Conservation (phyloP, 345 rosid species). For the Isatis tinctoria region DNA sequence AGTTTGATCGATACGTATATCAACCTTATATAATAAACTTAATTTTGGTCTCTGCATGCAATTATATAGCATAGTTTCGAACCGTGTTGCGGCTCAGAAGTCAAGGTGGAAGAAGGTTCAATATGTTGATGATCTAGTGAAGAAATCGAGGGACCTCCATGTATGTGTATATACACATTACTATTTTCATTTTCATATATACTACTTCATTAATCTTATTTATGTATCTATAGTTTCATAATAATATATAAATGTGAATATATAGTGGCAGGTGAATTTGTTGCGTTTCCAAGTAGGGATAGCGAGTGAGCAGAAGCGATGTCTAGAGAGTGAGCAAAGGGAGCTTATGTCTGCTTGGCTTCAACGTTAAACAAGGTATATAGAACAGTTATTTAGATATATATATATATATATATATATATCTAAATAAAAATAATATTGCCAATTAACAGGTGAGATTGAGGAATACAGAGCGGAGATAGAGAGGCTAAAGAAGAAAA, state of each 20-base stretch:
- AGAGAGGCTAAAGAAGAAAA: not conserved
- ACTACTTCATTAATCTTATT: not conserved
- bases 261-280: conserved; percentile 4
- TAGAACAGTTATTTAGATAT: not conserved
- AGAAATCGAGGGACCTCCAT: not conserved
- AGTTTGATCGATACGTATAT: not conserved
- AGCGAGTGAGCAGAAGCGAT: not conserved
- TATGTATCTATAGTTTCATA: not conserved
- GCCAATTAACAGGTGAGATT: not conserved
- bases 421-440: not conserved
- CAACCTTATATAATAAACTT: not conserved
- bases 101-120: conserved; percentile 17
- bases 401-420: too few species aligned
- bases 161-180: not conserved
- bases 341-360: not conserved
- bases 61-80: conserved; percentile 7
- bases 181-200: too few species aligned
- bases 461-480: not conserved
- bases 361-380: not conserved
- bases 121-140: not conserved
- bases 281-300: conserved; percentile 19
- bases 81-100: conserved; percentile 24
- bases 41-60: not conserved
- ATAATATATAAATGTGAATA: not conserved
- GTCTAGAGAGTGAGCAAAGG: not conserved